A percentile compares a stretch with the other conserved stretches of the same genome.
Evolutionary conservation across 345 rosid genomes (phyloP).

Genomic region (Trapa incisa): DNA sequence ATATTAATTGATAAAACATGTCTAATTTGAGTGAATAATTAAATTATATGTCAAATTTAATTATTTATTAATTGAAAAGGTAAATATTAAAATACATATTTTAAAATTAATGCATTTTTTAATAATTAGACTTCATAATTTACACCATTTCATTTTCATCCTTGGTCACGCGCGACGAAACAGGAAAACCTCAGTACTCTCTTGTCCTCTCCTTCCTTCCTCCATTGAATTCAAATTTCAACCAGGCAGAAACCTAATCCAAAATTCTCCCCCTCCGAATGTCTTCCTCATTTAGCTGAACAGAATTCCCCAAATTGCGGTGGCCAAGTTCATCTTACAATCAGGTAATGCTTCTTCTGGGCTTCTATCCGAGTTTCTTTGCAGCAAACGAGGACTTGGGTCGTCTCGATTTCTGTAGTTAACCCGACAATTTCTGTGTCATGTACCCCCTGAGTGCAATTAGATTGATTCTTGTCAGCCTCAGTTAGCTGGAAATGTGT

Average conservation of each 20-base stretch:
- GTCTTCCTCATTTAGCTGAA: neutral
- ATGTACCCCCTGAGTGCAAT: neutral
- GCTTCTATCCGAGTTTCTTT: neutral
- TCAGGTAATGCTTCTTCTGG: neutral
- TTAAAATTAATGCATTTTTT: no score
- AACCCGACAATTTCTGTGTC: neutral
- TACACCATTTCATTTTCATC: neutral
- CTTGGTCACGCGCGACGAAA: neutral
- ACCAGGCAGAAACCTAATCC: neutral
- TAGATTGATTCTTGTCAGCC: neutral
- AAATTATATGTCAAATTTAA: no score
- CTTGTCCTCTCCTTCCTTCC: neutral
- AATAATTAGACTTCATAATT: no score
- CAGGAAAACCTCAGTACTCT: neutral
- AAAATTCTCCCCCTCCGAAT: neutral
- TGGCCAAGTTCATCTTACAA: neutral
- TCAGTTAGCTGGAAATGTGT: neutral
- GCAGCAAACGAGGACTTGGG: neutral
- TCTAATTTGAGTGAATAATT: no score
- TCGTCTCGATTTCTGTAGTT: neutral
- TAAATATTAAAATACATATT: no score
- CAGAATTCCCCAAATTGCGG: neutral
- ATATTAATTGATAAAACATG: no score
- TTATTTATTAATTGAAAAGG: no score
- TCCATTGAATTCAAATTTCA: slow-evolving; percentile 11